These are phyloP conservation scores for Sphaerulina populicola DNA, from an alignment of 2,329 filamentous ascomycete species.

Conservation along the genomic window DNA sequence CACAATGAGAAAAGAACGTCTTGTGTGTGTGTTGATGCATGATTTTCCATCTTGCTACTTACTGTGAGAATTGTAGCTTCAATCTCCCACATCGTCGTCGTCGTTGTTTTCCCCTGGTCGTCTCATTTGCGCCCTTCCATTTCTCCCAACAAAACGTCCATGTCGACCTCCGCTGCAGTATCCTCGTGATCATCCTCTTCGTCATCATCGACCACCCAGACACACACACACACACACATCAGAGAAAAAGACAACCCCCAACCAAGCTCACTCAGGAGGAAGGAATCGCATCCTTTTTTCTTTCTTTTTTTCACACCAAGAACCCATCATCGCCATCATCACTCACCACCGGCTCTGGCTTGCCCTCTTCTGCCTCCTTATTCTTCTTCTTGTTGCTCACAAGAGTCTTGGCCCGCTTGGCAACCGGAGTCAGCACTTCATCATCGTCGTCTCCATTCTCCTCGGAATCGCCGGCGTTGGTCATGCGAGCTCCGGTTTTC, in stretches of 20 bases:
- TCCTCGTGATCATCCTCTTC: not conserved
- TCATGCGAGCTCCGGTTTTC: too few relatives aligned
- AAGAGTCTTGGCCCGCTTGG: conserved; percentile 2
- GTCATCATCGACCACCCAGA: too few relatives aligned
- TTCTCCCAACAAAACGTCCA: too few relatives aligned
- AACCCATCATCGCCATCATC: not conserved
- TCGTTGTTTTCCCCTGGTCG: not conserved
- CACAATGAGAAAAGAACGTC: not conserved
- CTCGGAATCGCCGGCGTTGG: not conserved
- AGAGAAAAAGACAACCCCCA: too few relatives aligned
- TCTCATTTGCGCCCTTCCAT: not conserved
- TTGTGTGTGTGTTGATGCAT: not conserved
- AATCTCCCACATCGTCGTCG: not conserved
- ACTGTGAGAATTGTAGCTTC: not conserved
- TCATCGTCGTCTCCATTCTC: not conserved
- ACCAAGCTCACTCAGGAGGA: not conserved
- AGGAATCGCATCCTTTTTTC: too few relatives aligned
- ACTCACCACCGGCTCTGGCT: conserved; percentile 1
- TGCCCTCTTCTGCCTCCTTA: not conserved
- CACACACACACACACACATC: too few relatives aligned
- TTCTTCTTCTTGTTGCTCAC: not conserved
- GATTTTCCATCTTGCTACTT: not conserved
- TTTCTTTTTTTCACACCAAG: not conserved
- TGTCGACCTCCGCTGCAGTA: not conserved
- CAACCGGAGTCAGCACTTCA: conserved; percentile 2